Conservation (phyloP, 345 rosid genomes). For the Toxicodendron radicans region DNA sequence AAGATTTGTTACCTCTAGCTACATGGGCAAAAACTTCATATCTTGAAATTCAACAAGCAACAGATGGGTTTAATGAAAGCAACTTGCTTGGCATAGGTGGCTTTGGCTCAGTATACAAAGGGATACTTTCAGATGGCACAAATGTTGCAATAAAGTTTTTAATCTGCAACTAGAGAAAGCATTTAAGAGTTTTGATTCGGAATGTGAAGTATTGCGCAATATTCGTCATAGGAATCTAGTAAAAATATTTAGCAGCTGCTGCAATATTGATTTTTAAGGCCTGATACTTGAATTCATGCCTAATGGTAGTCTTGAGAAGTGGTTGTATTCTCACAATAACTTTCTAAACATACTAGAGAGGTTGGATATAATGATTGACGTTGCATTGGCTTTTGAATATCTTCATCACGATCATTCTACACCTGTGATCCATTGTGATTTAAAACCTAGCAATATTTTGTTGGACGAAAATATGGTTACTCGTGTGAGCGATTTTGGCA, state of each 20-base stretch:
- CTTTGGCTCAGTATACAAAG: conserved; percentile 11
- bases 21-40: conserved; percentile 3
- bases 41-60: background rate
- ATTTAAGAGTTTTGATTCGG: conserved; percentile 9
- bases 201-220: conserved; percentile 8
- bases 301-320: no score
- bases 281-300: no score
- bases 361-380: background rate
- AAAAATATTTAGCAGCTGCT: conserved; percentile 11
- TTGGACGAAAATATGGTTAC: background rate
- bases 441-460: background rate
- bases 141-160: conserved; percentile 12
- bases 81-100: no score
- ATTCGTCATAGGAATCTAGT: conserved; percentile 1
- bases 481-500: no score
- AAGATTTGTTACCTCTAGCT: background rate
- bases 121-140: background rate
- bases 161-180: conserved; percentile 7
- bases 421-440: conserved; percentile 12
- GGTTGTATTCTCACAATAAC: background rate
- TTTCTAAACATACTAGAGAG: background rate
- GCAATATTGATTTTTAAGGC: no score
- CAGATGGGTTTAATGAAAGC: background rate
- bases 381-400: background rate
- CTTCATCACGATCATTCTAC: conserved; percentile 6